Evolutionary conservation across 129 eudicot genomes (phyloP).

Genomic region (Pseudognaphalium luteoalbum): DNA sequence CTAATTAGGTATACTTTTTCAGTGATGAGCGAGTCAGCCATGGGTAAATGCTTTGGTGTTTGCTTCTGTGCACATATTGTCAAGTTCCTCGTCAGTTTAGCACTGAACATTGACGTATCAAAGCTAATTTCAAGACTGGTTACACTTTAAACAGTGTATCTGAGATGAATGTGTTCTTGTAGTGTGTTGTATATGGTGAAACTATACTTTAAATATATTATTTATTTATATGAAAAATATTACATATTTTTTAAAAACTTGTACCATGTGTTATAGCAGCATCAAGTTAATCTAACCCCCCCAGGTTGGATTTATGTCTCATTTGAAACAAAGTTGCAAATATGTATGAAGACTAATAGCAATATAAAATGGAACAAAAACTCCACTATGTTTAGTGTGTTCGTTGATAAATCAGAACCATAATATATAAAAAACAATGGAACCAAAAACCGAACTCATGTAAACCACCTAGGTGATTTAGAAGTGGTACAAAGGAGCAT

Average conservation of each 20-base stretch:
- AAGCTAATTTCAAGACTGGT: constrained; percentile 29
- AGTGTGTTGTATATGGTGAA: background rate
- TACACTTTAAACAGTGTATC: background rate
- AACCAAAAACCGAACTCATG: background rate
- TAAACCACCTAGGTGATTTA: background rate
- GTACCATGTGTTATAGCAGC: background rate
- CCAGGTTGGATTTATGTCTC: background rate
- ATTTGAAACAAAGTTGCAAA: background rate
- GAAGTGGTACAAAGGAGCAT: background rate
- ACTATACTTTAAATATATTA: background rate
- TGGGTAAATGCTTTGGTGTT: constrained; percentile 51
- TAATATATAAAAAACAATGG: background rate
- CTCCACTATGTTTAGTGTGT: background rate
- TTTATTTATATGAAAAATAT: background rate
- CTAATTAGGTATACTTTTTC: background rate
- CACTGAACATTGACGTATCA: constrained; percentile 34
- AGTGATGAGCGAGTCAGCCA: constrained; percentile 59
- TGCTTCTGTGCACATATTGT: constrained; percentile 60
- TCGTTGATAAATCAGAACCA: background rate
- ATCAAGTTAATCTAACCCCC: background rate
- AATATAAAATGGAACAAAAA: background rate
- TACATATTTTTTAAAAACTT: no score
- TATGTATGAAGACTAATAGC: background rate
- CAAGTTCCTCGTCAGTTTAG: constrained; percentile 47
- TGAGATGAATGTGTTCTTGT: background rate